These are phyloP conservation scores for Phaeophleospora eucalypticola DNA, from an alignment of 2,329 filamentous ascomycete species.

Conservation along the genomic window DNA sequence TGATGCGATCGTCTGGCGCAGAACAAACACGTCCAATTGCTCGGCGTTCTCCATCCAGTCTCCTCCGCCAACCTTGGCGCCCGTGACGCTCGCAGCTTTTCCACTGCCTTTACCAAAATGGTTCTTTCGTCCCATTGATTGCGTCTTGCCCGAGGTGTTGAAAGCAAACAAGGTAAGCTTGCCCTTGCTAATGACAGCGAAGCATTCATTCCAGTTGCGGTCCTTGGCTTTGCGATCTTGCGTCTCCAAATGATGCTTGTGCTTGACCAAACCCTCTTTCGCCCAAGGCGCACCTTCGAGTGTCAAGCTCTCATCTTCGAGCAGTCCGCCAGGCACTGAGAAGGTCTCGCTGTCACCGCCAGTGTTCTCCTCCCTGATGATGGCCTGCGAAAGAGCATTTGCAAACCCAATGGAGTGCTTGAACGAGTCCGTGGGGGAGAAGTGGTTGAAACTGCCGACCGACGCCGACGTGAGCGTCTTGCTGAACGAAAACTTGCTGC, in stretches of 20 bases:
- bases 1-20: slow-evolving; percentile 88
- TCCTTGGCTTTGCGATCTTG: slow-evolving; percentile 91
- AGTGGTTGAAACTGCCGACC: slow-evolving; percentile 78
- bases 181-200: slow-evolving; percentile 93
- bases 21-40: slow-evolving; percentile 77
- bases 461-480: slow-evolving; percentile 90
- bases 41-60: slow-evolving; percentile 99
- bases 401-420: slow-evolving; percentile 97
- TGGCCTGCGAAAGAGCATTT: slow-evolving; percentile 92
- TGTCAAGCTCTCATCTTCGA: slow-evolving; percentile 90
- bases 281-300: slow-evolving; percentile 95
- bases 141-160: slow-evolving; percentile 59
- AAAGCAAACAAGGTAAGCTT: slow-evolving; percentile 94
- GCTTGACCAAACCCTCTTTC: slow-evolving; percentile 91
- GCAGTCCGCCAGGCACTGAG: slow-evolving; percentile 44
- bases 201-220: slow-evolving; percentile 89
- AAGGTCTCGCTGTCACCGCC: slow-evolving; percentile 37
- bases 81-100: slow-evolving; percentile 41
- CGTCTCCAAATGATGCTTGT: slow-evolving; percentile 92
- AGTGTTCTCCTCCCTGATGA: slow-evolving; percentile 79
- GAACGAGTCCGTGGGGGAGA: slow-evolving; percentile 62
- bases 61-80: slow-evolving; percentile 79
- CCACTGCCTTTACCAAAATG: slow-evolving; percentile 27
- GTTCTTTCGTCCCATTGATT: slow-evolving; percentile 35
- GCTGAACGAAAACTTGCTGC: slow-evolving; percentile 88